Evolutionary conservation across 2,329 filamentous ascomycete species (phyloP), one percentile per base, ranked within the genome.

Genomic region (Karstenula rhodostoma): DNA sequence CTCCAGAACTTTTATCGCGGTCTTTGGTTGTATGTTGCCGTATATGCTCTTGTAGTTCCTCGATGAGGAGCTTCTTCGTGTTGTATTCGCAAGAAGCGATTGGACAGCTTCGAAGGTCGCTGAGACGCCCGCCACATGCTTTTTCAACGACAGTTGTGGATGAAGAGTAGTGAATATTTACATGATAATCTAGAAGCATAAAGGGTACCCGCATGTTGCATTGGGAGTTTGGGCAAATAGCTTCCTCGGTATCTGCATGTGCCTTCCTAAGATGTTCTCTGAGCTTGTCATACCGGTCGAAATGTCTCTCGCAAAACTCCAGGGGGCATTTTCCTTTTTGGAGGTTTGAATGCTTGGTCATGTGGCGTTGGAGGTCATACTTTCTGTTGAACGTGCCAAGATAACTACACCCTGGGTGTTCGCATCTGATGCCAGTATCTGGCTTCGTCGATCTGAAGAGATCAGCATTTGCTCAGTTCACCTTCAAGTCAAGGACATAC

Each of bases 321-420:
- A 65, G 32, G 13, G 58, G 61, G 49, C 62, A 68, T 17, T 54
- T 49, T 37, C 55, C 55, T 17, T 51, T 56, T 17, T 33, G 46
- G 22, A 6, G 12, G 1, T 51, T 42, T 2, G 29, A 25, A 29
- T 73, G 64, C 29, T 58, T 67, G 10, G 53, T 44, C 66, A 67
- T 67, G 51, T 71, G 67, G 10, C 66, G 61, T 42, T 67, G 49
- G 4, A 69, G 60, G n/a, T 71, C 67, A 23, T 62, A 66, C 23
- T 62, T 63, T 47, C 67, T 61, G 29, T 65, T 59, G 65, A 67
- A 71, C 3, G 61, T 59, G 9, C 46, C 60, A 3, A 50, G 57
- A 22, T 63, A 65, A 19, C 35, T 59, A 58, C 67, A 69, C 10
- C 52, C 52, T 1, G 56, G 61, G 40, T 65, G 33, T 17, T 59